Evolutionary conservation across 2,329 filamentous ascomycete species (phyloP).

Genomic region (Talaromyces sp.): DNA sequence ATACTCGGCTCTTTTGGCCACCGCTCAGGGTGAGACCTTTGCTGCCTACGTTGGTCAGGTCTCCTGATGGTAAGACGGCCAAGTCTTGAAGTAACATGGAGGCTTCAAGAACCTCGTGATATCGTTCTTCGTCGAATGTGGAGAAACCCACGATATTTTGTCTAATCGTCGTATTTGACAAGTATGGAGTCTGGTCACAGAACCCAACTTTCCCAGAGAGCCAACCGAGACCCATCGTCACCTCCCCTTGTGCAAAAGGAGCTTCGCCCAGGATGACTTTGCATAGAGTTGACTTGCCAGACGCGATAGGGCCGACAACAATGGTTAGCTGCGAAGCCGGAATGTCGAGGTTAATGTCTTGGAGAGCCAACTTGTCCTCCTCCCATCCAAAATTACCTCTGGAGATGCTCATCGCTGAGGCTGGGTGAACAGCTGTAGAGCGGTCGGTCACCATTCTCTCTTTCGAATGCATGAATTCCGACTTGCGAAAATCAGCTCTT

Average conservation of each 20-base stretch:
- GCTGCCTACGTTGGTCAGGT: constrained; percentile 47
- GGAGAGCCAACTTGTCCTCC: constrained; percentile 1
- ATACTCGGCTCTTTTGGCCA: constrained; percentile 50
- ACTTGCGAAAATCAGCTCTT: constrained; percentile 4
- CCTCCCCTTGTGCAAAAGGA: constrained; percentile 2
- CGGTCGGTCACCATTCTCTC: not conserved
- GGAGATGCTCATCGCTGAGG: constrained; percentile 1
- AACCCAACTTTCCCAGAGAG: constrained; percentile 27
- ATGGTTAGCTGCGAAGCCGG: constrained; percentile 3
- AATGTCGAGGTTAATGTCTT: not conserved
- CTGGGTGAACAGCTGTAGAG: not conserved
- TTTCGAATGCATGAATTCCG: not conserved
- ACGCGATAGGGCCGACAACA: constrained; percentile 4
- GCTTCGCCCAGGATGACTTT: constrained; percentile 1
- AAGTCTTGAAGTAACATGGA: constrained; percentile 35
- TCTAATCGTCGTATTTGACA: constrained; percentile 26
- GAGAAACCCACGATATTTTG: constrained; percentile 26
- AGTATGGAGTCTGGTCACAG: constrained; percentile 32
- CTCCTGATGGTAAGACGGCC: constrained; percentile 34
- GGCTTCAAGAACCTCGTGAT: constrained; percentile 20
- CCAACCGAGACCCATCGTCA: not conserved
- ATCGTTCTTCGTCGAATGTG: constrained; percentile 23
- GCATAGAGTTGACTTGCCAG: constrained; percentile 6
- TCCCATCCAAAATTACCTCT: constrained; percentile 6
- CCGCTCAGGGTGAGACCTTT: constrained; percentile 50